Percentiles rank a stretch among this genome's conserved stretches.
phyloP scores from a whole-genome alignment of 768 basidiomycete species.

The Crassisporium funariophilum region DNA sequence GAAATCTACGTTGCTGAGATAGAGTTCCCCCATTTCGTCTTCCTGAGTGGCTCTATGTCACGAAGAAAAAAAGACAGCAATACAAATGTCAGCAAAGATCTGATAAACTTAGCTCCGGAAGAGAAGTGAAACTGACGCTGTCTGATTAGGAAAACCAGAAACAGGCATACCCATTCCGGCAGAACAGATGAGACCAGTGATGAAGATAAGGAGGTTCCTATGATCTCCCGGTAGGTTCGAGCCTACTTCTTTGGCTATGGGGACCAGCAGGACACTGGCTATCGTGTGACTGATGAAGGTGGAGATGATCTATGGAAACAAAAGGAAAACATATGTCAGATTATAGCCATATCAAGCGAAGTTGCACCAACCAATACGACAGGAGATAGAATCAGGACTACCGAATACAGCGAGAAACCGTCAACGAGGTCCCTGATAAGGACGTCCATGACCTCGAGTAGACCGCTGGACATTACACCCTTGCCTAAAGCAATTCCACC shows the following conservation, averaged over 20 bases:
- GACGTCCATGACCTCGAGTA: slow-evolving; percentile 76
- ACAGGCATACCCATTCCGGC: slow-evolving; percentile 99
- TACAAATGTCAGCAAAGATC: slow-evolving; percentile 18
- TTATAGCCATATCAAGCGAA: slow-evolving; percentile 12
- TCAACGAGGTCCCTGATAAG: slow-evolving; percentile 60
- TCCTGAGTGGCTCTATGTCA: slow-evolving; percentile 80
- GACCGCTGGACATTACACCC: slow-evolving; percentile 87
- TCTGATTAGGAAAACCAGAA: slow-evolving; percentile 98
- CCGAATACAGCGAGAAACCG: slow-evolving; percentile 64
- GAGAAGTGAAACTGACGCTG: slow-evolving; percentile 64
- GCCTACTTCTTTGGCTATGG: slow-evolving; percentile 92
- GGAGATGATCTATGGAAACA: slow-evolving; percentile 63
- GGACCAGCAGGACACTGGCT: slow-evolving; percentile 94
- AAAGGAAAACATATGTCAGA: slow-evolving; percentile 25
- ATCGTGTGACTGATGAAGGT: slow-evolving; percentile 98
- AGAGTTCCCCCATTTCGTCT: slow-evolving; percentile 89
- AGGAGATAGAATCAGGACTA: slow-evolving; percentile 70
- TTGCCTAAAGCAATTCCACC: slow-evolving; percentile 96
- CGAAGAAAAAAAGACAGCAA: slow-evolving; percentile 11
- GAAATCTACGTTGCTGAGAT: slow-evolving; percentile 85
- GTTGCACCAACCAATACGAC: slow-evolving; percentile 61
- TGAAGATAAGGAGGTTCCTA: slow-evolving; percentile 85
- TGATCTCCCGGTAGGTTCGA: slow-evolving; percentile 70
- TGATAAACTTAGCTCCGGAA: slow-evolving; percentile 10
- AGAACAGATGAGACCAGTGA: slow-evolving; percentile 91